phyloP scores from a whole-genome alignment of 768 basidiomycete species.

The Kwoniella bestiolae region DNA sequence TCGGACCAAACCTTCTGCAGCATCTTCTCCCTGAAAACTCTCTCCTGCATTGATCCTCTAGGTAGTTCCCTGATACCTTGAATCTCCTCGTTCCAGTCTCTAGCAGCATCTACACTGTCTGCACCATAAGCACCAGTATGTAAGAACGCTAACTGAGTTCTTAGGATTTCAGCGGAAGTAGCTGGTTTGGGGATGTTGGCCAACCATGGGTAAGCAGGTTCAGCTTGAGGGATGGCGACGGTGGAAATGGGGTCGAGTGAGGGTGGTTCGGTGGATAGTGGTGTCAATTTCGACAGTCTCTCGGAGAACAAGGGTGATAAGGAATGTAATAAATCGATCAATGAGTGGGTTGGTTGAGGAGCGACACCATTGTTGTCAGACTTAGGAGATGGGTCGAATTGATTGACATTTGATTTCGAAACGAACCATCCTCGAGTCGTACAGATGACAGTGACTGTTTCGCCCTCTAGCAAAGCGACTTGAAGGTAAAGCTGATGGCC shows the following conservation, averaged over 20 bases:
- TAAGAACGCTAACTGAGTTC: constrained; percentile 60
- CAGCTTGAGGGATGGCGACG: constrained; percentile 57
- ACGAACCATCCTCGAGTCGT: constrained; percentile 60
- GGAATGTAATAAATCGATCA: constrained; percentile 59
- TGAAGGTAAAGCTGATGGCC: constrained; percentile 61
- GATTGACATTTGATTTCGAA: constrained; percentile 54
- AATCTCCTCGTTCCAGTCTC: constrained; percentile 62
- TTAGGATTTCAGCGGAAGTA: constrained; percentile 54
- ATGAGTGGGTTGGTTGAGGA: constrained; percentile 50
- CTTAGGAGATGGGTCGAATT: constrained; percentile 59
- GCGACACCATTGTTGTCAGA: constrained; percentile 33
- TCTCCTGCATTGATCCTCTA: constrained; percentile 53
- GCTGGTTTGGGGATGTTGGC: constrained; percentile 52
- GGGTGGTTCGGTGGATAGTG: constrained; percentile 38
- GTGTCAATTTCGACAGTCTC: constrained; percentile 39
- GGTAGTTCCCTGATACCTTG: constrained; percentile 59
- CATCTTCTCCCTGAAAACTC: constrained; percentile 59
- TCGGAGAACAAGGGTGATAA: constrained; percentile 58
- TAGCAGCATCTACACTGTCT: constrained; percentile 58
- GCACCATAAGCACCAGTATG: constrained; percentile 58
- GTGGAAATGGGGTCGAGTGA: constrained; percentile 55
- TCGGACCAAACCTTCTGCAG: constrained; percentile 58
- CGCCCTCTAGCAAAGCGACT: constrained; percentile 59
- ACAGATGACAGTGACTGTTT: constrained; percentile 58
- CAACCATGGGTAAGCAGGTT: constrained; percentile 59